Percentiles rank a stretch among this genome's conserved stretches.
Evolutionary conservation across 176 grass and related monocot species (phyloP).

Genomic region (Tillandsia leiboldiana): DNA sequence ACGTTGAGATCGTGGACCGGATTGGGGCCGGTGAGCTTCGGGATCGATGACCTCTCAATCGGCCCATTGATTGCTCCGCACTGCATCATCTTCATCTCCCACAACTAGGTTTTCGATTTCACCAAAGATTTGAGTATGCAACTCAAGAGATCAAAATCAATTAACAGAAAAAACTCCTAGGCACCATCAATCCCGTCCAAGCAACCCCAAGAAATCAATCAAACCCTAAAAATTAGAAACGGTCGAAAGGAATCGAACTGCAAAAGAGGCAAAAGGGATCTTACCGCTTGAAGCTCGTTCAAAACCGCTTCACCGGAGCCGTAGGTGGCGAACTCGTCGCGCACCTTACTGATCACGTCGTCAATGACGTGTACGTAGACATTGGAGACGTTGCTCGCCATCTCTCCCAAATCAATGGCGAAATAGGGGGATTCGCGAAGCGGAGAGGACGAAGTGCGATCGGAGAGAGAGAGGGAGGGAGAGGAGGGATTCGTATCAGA

Average conservation of each 20-base stretch:
- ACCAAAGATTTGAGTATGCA: background rate
- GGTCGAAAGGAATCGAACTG: background rate
- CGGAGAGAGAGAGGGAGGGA: background rate
- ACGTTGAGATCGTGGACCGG: constrained; percentile 87
- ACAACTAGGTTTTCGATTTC: constrained; percentile 45
- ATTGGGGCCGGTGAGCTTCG: constrained; percentile 15
- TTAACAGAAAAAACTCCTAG: constrained; percentile 1
- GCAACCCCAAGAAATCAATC: background rate
- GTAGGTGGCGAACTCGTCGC: constrained; percentile 72
- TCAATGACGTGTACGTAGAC: constrained; percentile 93
- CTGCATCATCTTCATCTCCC: constrained; percentile 99
- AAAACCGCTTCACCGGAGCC: constrained; percentile 78
- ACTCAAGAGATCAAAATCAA: constrained; percentile 18
- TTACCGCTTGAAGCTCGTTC: constrained; percentile 84
- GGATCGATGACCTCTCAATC: constrained; percentile 40
- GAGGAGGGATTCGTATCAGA: background rate
- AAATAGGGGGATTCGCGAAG: background rate
- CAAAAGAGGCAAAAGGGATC: background rate
- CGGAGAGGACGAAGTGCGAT: background rate
- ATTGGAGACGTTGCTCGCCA: constrained; percentile 70
- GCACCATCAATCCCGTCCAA: background rate
- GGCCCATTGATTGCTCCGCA: constrained; percentile 61
- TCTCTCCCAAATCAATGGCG: constrained; percentile 12
- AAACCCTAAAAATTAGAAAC: background rate
- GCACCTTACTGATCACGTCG: constrained; percentile 79